Evolutionary conservation across 1,284 basidiomycete genomes (phyloP).

Genomic region (Phenoliferia sp.): DNA sequence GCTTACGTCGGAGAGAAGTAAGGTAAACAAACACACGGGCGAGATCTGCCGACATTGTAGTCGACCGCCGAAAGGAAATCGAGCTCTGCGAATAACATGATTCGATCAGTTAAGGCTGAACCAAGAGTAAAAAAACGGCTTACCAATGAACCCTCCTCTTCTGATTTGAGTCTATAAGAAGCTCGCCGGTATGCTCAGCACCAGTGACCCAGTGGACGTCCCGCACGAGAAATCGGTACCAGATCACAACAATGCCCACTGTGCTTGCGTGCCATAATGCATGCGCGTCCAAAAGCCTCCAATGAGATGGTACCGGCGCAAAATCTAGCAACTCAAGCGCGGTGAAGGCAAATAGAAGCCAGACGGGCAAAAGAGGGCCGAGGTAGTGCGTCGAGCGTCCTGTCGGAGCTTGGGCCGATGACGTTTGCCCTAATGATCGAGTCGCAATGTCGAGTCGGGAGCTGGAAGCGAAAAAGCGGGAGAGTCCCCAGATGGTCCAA

Average conservation of each 20-base stretch:
- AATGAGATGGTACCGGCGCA: slow-evolving; percentile 51
- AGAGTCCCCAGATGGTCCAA: slow-evolving; percentile 72
- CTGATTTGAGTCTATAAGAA: too few relatives aligned
- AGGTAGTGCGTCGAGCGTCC: slow-evolving; percentile 38
- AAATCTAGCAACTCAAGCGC: slow-evolving; percentile 89
- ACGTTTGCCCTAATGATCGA: slow-evolving; percentile 32
- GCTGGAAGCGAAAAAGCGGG: slow-evolving; percentile 14
- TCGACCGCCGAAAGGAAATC: too few relatives aligned
- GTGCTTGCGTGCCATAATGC: slow-evolving; percentile 90
- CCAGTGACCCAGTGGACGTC: slow-evolving; percentile 44
- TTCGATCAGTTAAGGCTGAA: too few relatives aligned
- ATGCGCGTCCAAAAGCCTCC: slow-evolving; percentile 81
- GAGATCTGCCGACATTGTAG: too few relatives aligned
- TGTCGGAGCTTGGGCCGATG: slow-evolving; percentile 37
- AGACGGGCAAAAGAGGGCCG: slow-evolving; percentile 45
- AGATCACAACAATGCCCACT: slow-evolving; percentile 67
- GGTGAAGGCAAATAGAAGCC: slow-evolving; percentile 68
- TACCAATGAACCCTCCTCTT: too few relatives aligned
- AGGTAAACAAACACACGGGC: too few relatives aligned
- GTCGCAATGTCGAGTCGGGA: too few relatives aligned
- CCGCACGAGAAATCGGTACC: slow-evolving; percentile 74
- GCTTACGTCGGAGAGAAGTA: too few relatives aligned
- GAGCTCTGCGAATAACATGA: too few relatives aligned
- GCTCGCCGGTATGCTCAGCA: too few relatives aligned
- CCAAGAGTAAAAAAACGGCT: too few relatives aligned